These are phyloP conservation scores for Spongospora subterranea DNA, from an alignment of 208 protist species.

Conservation along the genomic window DNA sequence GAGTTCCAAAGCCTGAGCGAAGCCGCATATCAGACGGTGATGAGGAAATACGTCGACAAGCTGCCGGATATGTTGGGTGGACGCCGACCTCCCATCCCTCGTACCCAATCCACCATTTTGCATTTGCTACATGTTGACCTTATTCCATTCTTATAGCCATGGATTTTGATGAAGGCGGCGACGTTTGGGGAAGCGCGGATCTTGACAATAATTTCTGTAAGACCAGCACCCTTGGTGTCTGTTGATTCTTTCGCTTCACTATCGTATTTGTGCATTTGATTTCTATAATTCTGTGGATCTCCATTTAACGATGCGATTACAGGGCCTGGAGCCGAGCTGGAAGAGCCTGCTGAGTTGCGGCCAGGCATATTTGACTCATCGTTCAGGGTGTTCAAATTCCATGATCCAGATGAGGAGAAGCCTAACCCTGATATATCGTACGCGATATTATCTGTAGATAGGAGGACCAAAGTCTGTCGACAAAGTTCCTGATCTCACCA, in stretches of 20 bases:
- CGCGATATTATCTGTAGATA: not conserved
- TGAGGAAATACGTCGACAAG: constrained; percentile 31
- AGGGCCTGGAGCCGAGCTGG: not conserved
- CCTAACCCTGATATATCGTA: not conserved
- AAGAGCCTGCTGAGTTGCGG: not conserved
- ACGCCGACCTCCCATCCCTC: not conserved
- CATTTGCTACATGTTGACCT: not conserved
- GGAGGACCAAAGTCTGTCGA: not conserved
- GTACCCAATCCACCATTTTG: not conserved
- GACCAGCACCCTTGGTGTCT: not conserved
- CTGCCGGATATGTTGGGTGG: constrained; percentile 36
- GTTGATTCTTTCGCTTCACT: not conserved
- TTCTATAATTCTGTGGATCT: no score
- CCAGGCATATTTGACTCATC: not conserved
- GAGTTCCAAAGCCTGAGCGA: no score
- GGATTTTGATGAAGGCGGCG: not conserved
- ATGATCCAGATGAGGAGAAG: not conserved
- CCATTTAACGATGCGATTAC: no score
- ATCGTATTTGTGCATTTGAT: no score
- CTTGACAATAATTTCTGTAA: constrained; percentile 32
- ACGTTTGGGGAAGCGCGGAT: not conserved
- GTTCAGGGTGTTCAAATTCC: not conserved
- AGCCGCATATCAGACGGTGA: not conserved
- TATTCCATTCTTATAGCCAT: not conserved
- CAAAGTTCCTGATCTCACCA: not conserved